phyloP scores from a whole-genome alignment of 331 rosid species.

The Quercus phellos region DNA sequence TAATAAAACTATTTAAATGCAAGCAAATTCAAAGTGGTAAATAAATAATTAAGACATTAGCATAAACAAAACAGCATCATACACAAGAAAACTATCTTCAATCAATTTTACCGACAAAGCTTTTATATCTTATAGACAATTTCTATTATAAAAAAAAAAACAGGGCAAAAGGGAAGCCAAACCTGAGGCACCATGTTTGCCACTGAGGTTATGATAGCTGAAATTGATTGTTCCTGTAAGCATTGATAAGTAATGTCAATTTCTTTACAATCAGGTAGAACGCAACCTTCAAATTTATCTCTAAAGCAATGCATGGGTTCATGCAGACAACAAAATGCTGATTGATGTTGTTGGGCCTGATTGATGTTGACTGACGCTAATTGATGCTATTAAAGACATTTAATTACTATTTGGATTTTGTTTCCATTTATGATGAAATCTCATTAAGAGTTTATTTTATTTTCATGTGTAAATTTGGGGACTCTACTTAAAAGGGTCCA shows the following conservation, averaged over 20 bases:
- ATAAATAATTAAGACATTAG: not conserved
- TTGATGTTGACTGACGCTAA: no score
- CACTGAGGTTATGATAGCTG: constrained; percentile 68
- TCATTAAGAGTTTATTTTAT: no score
- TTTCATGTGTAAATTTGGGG: no score
- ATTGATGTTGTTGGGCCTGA: no score
- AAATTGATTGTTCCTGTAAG: constrained; percentile 82
- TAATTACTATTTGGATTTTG: no score
- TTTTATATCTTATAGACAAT: not conserved
- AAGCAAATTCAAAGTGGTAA: not conserved
- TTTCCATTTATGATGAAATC: no score
- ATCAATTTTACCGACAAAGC: not conserved
- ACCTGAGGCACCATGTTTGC: constrained; percentile 95
- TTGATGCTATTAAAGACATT: no score
- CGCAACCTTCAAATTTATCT: not conserved
- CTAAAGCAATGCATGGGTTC: no score
- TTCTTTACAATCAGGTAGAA: not conserved
- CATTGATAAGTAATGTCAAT: constrained; percentile 27
- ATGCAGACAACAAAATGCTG: no score
- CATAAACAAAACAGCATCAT: not conserved
- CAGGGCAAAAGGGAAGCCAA: constrained; percentile 24
- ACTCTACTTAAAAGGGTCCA: no score
- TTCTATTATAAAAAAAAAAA: not conserved
- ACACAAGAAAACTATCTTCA: not conserved
- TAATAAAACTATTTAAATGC: not conserved